A percentile compares a stretch with the other conserved stretches of the same genome.
Evolutionary conservation across 2,329 filamentous ascomycete species (phyloP).

Genomic region (Colletotrichum sp.): DNA sequence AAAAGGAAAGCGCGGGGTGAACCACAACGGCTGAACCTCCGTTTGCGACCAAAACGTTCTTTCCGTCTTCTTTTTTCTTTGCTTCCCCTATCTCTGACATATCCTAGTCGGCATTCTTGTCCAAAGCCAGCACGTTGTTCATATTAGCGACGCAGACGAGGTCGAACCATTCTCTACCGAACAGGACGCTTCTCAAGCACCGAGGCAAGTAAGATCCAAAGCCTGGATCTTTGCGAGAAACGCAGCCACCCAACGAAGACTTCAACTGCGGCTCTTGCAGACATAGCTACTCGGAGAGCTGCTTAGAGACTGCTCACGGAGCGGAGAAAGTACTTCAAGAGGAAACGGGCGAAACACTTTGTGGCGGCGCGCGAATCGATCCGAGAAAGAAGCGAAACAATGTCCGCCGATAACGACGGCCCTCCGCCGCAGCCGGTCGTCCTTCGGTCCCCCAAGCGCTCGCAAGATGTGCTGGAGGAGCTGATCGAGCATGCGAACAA

Average conservation of each 20-base stretch:
- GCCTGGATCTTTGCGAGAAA: neutral
- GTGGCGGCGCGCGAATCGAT: neutral
- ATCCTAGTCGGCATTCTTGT: neutral
- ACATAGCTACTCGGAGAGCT: neutral
- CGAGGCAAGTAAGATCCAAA: neutral
- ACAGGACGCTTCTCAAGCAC: neutral
- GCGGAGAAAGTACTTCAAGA: neutral
- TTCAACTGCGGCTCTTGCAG: neutral
- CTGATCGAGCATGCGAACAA: neutral
- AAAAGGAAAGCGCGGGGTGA: neutral
- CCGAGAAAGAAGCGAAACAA: neutral
- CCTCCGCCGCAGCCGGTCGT: neutral
- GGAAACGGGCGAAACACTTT: neutral
- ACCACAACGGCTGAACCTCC: neutral
- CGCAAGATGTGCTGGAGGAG: neutral
- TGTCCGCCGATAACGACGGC: neutral
- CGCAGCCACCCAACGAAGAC: neutral
- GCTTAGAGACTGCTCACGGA: neutral
- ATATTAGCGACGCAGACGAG: neutral
- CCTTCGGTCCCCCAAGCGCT: slow-evolving; percentile 10
- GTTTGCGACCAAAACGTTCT: neutral
- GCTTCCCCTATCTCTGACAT: neutral
- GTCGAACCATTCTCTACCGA: neutral
- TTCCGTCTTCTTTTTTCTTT: neutral
- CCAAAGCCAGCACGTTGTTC: neutral